Evolutionary conservation across 2,329 filamentous ascomycete genomes (phyloP), one percentile per base, ranked within the genome.

Genomic region (Aspergillus viridinutans): DNA sequence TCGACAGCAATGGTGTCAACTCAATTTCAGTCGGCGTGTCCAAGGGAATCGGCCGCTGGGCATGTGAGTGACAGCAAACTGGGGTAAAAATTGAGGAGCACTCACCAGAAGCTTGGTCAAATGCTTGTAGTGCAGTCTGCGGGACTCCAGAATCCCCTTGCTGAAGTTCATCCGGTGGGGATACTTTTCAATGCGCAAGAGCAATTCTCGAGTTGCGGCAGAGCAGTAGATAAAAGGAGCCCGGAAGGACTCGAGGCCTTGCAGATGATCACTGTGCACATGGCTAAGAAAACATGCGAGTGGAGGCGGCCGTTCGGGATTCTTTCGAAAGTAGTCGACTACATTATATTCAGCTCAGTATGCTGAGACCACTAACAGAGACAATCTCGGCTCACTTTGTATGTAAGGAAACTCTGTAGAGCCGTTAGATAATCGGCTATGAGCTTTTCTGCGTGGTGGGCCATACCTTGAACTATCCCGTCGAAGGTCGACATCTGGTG

Each of bases 181-280:
- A 59, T 88, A 89, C 61, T 87, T 87, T 72, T 96, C 90, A 3
- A 97, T 81, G 1, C 87, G 85, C 17, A 97, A 79, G 0, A 97
- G 79, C 20, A 97, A 76, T 72, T 92, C 88, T 61, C 84, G 84
- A 0, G 92, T 97, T 0, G 90, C 89, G 0, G 88, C 81, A 1
- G 92, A 96, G 75, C 92, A 97, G 73, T 96, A 97, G 21, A 97
- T 85, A 67, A 96, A 96, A 0, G 90, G 89, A 28, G 89, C 85
- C 49, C 85, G 83, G 54, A 92, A 81, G 12, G 81, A 84, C 64
- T 96, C 91, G 1, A 97, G 81, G 0, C 93, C 92, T 38, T 83
- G 82, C 1, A 97, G 82, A 73, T 97, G 93, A 66, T 97, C 92
- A 61, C 89, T 95, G 70, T 97, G 93, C 2, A 95, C 86, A 81